Conservation (phyloP, 768 basidiomycete genomes). For the Mycena belliarum region DNA sequence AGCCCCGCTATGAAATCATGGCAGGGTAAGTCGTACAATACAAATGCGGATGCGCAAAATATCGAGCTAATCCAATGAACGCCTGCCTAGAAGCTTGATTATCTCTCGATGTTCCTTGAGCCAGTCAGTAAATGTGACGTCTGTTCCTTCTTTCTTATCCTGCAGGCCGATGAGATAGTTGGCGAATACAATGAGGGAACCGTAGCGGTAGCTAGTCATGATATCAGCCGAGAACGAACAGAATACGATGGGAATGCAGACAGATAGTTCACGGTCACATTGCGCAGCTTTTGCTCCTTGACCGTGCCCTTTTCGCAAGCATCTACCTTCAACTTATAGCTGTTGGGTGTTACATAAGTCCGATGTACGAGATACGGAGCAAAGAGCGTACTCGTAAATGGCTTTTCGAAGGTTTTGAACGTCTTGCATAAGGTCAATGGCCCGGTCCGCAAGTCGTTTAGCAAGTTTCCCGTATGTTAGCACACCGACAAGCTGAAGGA, state of each 20-base stretch:
- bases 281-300: constrained; percentile 76
- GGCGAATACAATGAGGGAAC: constrained; percentile 89
- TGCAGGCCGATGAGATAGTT: constrained; percentile 87
- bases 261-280: constrained; percentile 87
- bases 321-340: constrained; percentile 89
- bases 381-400: constrained; percentile 78
- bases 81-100: constrained; percentile 64
- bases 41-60: not conserved
- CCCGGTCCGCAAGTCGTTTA: constrained; percentile 85
- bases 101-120: constrained; percentile 84
- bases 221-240: constrained; percentile 5
- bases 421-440: constrained; percentile 91
- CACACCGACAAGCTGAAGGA: constrained; percentile 90
- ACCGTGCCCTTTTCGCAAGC: constrained; percentile 75
- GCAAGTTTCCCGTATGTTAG: constrained; percentile 91
- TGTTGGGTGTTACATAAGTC: constrained; percentile 31
- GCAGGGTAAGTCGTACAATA: not conserved
- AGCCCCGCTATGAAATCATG: not conserved
- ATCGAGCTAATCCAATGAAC: constrained; percentile 59
- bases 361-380: not conserved
- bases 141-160: constrained; percentile 30
- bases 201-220: constrained; percentile 74
- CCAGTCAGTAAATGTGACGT: constrained; percentile 78
- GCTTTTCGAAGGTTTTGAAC: constrained; percentile 97
- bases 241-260: constrained; percentile 34